Evolutionary conservation across 768 basidiomycete genomes (phyloP), one percentile per base, ranked within the genome.

Genomic region (Solioccasus polychromus): DNA sequence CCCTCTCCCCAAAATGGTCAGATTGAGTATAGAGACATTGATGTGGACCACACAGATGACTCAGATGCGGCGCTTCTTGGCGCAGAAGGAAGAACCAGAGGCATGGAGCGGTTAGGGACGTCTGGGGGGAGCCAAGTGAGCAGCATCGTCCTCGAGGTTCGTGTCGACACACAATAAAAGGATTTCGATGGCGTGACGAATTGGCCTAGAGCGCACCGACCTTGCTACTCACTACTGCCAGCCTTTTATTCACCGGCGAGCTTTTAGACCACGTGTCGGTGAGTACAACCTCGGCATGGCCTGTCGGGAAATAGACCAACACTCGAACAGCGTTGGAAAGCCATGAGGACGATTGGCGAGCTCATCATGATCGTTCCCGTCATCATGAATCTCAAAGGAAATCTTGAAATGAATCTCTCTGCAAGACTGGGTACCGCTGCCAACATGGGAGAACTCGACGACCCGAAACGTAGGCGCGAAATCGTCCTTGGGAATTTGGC

Each of bases 381-480:
- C 50, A 73, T 98, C 17, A 78, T 92, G 52, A 98, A 98, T 57
- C 79, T 99, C 45, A 97, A 96, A 59, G 96, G 95, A n/a, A 92
- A 99, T 60, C 78, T 98, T 29, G 96, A 98, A 67, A 98, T 98
- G 95, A 97, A 96, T 53, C 82, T 99, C 7, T 94, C 93, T 4
- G 92, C 96, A 1, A 80, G 95, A 12, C 76, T 99, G n/a, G 87
- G 89, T 1, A 99, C 96, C 0, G 87, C 93, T 2, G 88, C 94
- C 5, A 96, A 97, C 55, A 84, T 94, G 40, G 95, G 95, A 35
- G 82, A 92, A 50, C 81, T 99, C 5, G 92, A 98, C 62, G 77
- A 83, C 26, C 80, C 82, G 0, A 54, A 63, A 2, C 72, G 71
- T 8, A 80, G 90, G 4, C 76, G 79, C 5, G 62, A 71, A 2